These are phyloP conservation scores for Aureobasidium sp. DNA, from an alignment of 2,329 filamentous ascomycete genomes.

Conservation along the genomic window DNA sequence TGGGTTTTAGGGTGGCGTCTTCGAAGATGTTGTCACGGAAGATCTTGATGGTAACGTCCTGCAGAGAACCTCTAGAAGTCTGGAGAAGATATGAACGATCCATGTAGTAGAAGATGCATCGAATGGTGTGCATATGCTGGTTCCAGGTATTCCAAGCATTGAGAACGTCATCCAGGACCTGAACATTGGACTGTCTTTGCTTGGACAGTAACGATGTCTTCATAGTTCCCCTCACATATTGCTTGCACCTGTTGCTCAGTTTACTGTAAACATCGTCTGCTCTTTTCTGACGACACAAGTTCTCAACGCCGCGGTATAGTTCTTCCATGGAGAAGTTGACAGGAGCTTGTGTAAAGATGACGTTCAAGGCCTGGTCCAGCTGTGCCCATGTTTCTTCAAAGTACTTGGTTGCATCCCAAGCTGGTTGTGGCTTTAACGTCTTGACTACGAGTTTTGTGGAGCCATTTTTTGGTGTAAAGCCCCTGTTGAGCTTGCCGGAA, in stretches of 20 bases:
- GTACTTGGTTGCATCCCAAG: slow-evolving; percentile 64
- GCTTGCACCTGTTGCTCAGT: slow-evolving; percentile 57
- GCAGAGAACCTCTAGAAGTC: slow-evolving; percentile 62
- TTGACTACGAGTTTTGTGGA: slow-evolving; percentile 88
- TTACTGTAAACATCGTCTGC: slow-evolving; percentile 58
- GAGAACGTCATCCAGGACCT: slow-evolving; percentile 53
- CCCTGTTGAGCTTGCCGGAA: background rate
- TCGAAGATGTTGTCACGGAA: slow-evolving; percentile 59
- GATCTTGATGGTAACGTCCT: slow-evolving; percentile 68
- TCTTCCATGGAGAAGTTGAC: slow-evolving; percentile 66
- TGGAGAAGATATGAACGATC: slow-evolving; percentile 82
- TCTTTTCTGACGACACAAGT: slow-evolving; percentile 72
- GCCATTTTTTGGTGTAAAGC: slow-evolving; percentile 64
- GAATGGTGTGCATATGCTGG: slow-evolving; percentile 63
- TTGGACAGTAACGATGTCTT: slow-evolving; percentile 50
- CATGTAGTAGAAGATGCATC: slow-evolving; percentile 88
- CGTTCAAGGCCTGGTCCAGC: slow-evolving; percentile 61
- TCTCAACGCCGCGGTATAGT: slow-evolving; percentile 84
- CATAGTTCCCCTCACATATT: slow-evolving; percentile 50
- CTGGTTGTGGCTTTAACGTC: slow-evolving; percentile 64
- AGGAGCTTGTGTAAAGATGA: slow-evolving; percentile 62
- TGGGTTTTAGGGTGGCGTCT: slow-evolving; percentile 41
- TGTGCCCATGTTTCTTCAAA: slow-evolving; percentile 67
- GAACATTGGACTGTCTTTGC: slow-evolving; percentile 49
- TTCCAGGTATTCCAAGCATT: slow-evolving; percentile 71